Base-by-base conservation (phyloP, 495 filamentous ascomycete genomes). In the Aspergillus bertholletiae region DNA sequence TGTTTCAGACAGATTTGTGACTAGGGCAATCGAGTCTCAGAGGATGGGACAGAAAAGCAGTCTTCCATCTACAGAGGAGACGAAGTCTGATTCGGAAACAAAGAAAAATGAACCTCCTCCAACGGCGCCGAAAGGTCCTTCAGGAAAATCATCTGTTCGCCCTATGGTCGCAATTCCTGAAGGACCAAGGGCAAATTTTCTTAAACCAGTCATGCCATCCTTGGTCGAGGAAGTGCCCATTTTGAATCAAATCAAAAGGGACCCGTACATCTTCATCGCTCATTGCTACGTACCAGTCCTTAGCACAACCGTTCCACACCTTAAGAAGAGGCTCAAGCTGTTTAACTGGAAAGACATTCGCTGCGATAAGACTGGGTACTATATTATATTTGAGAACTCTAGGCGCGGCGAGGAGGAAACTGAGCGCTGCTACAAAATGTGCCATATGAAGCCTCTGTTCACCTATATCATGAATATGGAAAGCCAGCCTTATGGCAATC, bases 391-490 rank as follows among this genome's bases (percentile, higher is more conserved):
- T 60, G 84, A 87, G 45, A 87, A 90, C 58, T 87, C 82, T 13
- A 75, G 79, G 27, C 70, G 80, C 32, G 95, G 95, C 18, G 85
- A 92, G 54, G 76, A 85, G 45, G 90, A 96, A 66, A 86, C 89
- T 11, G 83, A 86, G 30, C 80, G 85, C 40, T 97, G 92, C 67
- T 89, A 80, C 59, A 75, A 81, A 48, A 74, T 83, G 32, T 88
- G 85, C 51, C 81, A 96, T 66, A 84, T 85, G 65, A 83, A 84
- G 23, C 78, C 83, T 1, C 80, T 99, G 43, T 97, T 99, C 75
- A 96, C 84, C 5, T 97, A 97, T 64, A 83, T 80, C 49, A 90
- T 99, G 90, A 83, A 84, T 39, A 96, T 99, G 92, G 86, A 92
- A 64, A 84, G 85, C 56, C 84, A 91, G 47, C 74, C 77, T 30